Base-by-base conservation (phyloP, 1,284 basidiomycete genomes). In the Apiotrichum gamsii region DNA sequence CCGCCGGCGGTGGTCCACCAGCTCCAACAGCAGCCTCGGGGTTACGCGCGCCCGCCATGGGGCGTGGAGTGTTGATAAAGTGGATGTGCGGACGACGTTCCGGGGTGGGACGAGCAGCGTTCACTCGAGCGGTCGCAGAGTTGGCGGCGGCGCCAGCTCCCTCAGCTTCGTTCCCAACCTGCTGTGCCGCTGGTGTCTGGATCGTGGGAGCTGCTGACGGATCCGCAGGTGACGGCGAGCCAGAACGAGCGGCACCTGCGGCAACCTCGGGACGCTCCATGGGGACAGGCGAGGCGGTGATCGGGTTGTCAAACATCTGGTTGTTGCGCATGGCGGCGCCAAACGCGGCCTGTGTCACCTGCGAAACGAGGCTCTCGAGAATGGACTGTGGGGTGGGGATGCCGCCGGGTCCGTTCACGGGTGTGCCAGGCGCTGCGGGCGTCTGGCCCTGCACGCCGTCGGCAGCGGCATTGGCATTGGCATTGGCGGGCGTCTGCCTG, bases 271-370 rank as follows among this genome's bases (percentile, higher is more conserved):
- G 14, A 20, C 43, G 42, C 1, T 49, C 45, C 52, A 62, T 60
- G 10, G 54, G 54, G 32, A 51, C n/a, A 3, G 60, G 59, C 13
- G 59, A 62, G 6, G 53, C 55, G 21, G 53, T 47, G 13, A 56
- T 39, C 11, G 46, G 42, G 8, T 44, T 32, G 20, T 43, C 45
- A 32, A 61, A 58, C 33, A 58, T 32, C 13, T 5, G n/a, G 20
- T 30, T 30, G 21, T 32, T 30, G 14, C 25, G 29, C 39, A 15
- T 32, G 20, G 25, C 25, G 13, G 32, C 30, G 20, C 31, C 31
- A 25, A 42, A 42, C 4, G 20, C 40, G 3, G 40, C 40, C 5
- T 30, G 19, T 1, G 40, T 42, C 1, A 30, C 40, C 28, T 33
- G 31, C 20, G 20, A 11, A 11, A 42, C 11, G 20, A 42, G 20